Evolutionary conservation across 345 rosid species (phyloP).

Genomic region (Jatropha curcas): DNA sequence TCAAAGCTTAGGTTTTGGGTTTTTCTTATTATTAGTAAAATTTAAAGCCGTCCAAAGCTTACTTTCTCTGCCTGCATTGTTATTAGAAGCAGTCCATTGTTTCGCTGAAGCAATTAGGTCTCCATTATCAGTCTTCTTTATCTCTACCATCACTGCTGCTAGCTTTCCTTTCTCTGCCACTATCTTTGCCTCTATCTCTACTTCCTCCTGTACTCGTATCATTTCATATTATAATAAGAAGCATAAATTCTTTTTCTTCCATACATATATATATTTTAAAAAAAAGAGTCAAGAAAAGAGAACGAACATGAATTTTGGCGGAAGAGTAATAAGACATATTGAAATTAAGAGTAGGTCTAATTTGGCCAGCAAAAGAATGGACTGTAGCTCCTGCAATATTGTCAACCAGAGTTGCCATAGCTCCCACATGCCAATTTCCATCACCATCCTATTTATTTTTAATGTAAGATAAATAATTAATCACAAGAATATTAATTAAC

Average conservation of each 20-base stretch:
- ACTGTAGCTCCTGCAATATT: conserved; percentile 20
- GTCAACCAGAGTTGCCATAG: conserved; percentile 26
- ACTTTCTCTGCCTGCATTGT: conserved; percentile 21
- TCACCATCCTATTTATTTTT: conserved; percentile 9
- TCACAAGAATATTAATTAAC: not conserved
- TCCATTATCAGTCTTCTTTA: conserved; percentile 37
- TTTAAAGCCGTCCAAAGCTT: not conserved
- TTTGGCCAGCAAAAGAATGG: conserved; percentile 16
- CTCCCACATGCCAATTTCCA: conserved; percentile 35
- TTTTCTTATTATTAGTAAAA: not conserved
- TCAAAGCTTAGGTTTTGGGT: not conserved
- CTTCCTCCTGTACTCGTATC: conserved; percentile 50
- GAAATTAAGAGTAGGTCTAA: conserved; percentile 27
- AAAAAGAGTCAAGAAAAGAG: not conserved
- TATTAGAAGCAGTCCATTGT: conserved; percentile 49
- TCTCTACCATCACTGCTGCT: conserved; percentile 40
- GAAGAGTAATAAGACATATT: conserved; percentile 21
- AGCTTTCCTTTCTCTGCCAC: conserved; percentile 42
- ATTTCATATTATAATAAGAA: not conserved
- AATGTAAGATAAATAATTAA: not conserved
- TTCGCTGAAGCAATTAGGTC: conserved; percentile 55
- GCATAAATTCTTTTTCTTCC: no score
- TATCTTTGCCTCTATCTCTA: conserved; percentile 59
- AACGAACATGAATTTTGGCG: conserved; percentile 17
- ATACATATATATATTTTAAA: no score